phyloP scores from a whole-genome alignment of 2,329 filamentous ascomycete species.

The Parafenestella ontariensis region DNA sequence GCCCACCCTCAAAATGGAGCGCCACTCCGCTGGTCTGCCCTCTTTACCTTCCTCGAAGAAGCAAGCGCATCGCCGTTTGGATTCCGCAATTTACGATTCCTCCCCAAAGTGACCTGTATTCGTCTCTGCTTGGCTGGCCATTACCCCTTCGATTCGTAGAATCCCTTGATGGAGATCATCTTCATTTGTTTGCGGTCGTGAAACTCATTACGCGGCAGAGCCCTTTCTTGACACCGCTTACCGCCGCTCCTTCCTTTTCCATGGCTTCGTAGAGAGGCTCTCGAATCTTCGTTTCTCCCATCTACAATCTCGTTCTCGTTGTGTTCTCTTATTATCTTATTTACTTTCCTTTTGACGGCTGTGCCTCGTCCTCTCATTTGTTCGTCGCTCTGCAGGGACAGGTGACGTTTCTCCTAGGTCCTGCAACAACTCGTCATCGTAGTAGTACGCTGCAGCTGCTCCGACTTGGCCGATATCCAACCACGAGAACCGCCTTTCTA shows the following conservation, averaged over 20 bases:
- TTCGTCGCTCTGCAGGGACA: constrained; percentile 25
- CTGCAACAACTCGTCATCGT: constrained; percentile 7
- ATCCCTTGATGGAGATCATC: constrained; percentile 39
- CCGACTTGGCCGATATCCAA: constrained; percentile 6
- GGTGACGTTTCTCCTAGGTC: constrained; percentile 12
- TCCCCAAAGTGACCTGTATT: neutral
- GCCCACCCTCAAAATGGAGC: constrained; percentile 4
- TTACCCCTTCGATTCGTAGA: constrained; percentile 1
- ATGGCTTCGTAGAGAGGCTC: constrained; percentile 23
- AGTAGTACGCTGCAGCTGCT: constrained; percentile 5
- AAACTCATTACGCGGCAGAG: constrained; percentile 32
- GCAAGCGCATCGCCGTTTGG: constrained; percentile 11
- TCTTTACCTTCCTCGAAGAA: constrained; percentile 9
- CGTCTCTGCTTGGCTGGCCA: constrained; percentile 2
- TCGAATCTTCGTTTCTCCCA: constrained; percentile 6
- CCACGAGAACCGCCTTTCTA: neutral
- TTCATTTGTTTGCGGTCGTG: constrained; percentile 32
- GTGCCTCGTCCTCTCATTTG: constrained; percentile 28
- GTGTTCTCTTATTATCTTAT: constrained; percentile 2
- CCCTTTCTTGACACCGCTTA: constrained; percentile 12
- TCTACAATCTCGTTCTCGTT: constrained; percentile 1
- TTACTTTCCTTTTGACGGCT: constrained; percentile 14
- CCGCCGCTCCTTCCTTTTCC: constrained; percentile 18
- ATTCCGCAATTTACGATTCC: constrained; percentile 3
- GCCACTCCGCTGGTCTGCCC: constrained; percentile 1